phyloP scores from a whole-genome alignment of 2,329 filamentous ascomycete genomes.

The Dactylellina sp. region DNA sequence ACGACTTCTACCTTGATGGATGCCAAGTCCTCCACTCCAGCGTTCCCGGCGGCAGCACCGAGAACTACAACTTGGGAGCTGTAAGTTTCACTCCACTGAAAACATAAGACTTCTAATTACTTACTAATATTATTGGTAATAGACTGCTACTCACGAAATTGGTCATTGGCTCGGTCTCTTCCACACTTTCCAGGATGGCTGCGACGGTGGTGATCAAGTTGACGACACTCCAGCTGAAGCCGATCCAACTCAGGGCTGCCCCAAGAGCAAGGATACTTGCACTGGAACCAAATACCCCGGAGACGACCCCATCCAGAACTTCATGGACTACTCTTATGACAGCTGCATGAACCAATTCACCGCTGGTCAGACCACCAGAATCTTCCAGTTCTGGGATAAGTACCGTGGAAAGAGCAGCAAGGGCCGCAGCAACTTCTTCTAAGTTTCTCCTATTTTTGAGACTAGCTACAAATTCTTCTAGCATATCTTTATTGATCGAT shows the following conservation, averaged over 20 bases:
- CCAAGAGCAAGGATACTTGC: constrained; percentile 63
- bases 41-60: constrained; percentile 63
- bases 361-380: constrained; percentile 64
- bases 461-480: constrained; percentile 14
- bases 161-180: constrained; percentile 68
- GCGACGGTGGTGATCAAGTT: constrained; percentile 64
- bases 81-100: constrained; percentile 35
- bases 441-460: constrained; percentile 18
- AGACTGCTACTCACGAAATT: constrained; percentile 65
- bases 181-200: constrained; percentile 67
- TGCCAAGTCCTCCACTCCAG: constrained; percentile 64
- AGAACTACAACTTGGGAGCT: constrained; percentile 63
- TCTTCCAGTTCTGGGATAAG: constrained; percentile 64
- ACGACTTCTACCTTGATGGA: constrained; percentile 63
- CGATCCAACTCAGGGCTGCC: constrained; percentile 63
- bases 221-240: constrained; percentile 65
- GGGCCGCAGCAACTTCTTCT: constrained; percentile 21
- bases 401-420: constrained; percentile 62
- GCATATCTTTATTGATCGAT: constrained; percentile 33
- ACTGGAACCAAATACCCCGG: constrained; percentile 57
- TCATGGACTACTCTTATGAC: constrained; percentile 63
- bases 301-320: constrained; percentile 62
- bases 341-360: constrained; percentile 67
- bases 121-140: constrained; percentile 28
- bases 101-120: background rate